Evolutionary conservation across 768 basidiomycete genomes (phyloP).

Genomic region (Lentinus brumalis): DNA sequence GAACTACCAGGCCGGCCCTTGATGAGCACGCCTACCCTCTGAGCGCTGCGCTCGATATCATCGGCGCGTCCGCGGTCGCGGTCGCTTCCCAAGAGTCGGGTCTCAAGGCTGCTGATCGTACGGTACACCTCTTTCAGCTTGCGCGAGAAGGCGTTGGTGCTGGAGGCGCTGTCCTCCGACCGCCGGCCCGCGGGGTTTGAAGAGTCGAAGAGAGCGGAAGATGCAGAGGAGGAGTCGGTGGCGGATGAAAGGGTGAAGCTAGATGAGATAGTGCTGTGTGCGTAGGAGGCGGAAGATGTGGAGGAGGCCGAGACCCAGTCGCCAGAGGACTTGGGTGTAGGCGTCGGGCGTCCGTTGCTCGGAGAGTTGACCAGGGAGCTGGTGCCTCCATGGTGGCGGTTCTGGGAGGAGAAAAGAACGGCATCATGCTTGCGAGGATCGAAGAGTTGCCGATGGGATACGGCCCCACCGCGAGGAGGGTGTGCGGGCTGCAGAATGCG

Average conservation of each 20-base stretch:
- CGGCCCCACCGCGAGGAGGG: slow-evolving; percentile 35
- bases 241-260: slow-evolving; percentile 72
- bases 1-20: slow-evolving; percentile 34
- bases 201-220: slow-evolving; percentile 69
- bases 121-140: slow-evolving; percentile 86
- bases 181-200: slow-evolving; percentile 53
- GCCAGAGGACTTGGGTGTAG: slow-evolving; percentile 60
- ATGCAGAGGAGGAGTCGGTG: slow-evolving; percentile 73
- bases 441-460: slow-evolving; percentile 62
- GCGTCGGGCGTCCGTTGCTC: slow-evolving; percentile 40
- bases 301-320: slow-evolving; percentile 78
- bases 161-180: slow-evolving; percentile 39
- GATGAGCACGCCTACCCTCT: slow-evolving; percentile 45
- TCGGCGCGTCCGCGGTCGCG: slow-evolving; percentile 35
- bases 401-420: slow-evolving; percentile 72
- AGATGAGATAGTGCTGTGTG: slow-evolving; percentile 66
- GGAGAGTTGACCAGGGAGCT: slow-evolving; percentile 11
- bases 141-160: slow-evolving; percentile 67
- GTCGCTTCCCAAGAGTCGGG: slow-evolving; percentile 58
- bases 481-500: slow-evolving; percentile 35
- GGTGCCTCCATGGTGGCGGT: slow-evolving; percentile 43
- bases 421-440: slow-evolving; percentile 93
- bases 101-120: slow-evolving; percentile 77
- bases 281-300: slow-evolving; percentile 62
- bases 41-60: slow-evolving; percentile 30